Conservation (phyloP, 163 green algal species). For the Scenedesmus sp. region DNA sequence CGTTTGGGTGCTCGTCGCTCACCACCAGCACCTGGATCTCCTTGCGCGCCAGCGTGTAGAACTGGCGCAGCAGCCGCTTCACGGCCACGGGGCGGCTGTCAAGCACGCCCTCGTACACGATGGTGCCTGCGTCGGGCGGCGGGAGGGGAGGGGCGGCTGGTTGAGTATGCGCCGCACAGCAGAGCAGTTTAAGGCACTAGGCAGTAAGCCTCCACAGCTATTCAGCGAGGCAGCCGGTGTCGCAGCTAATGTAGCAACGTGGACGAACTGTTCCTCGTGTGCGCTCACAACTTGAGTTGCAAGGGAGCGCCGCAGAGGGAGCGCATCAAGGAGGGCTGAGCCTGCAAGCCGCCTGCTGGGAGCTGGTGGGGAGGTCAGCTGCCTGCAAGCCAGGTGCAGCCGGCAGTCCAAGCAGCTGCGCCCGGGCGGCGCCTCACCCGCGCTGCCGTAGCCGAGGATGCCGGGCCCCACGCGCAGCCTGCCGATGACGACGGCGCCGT, state of each 20-base stretch:
- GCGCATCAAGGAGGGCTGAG: too few species aligned
- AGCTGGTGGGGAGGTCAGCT: too few species aligned
- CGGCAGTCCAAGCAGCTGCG: neutral
- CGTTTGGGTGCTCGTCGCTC: constrained; percentile 97
- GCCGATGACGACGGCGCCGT: constrained; percentile 63
- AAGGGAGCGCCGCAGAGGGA: too few species aligned
- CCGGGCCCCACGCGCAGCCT: constrained; percentile 78
- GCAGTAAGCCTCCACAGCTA: neutral
- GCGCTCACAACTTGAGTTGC: too few species aligned
- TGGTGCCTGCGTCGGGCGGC: constrained; percentile 74
- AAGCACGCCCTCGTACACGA: constrained; percentile 95
- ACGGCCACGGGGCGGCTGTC: constrained; percentile 94
- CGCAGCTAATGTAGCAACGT: neutral
- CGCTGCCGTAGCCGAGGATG: constrained; percentile 93
- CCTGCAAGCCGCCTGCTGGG: too few species aligned
- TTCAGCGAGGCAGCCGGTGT: neutral
- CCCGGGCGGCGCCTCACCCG: constrained; percentile 51
- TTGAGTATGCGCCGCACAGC: neutral
- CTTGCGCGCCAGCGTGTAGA: constrained; percentile 91
- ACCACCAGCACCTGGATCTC: constrained; percentile 95
- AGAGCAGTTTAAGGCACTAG: neutral
- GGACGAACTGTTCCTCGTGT: too few species aligned
- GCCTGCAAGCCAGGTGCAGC: neutral
- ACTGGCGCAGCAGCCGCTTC: constrained; percentile 96
- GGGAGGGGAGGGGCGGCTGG: too few species aligned